A percentile compares a stretch with the other conserved stretches of the same genome.
These are phyloP conservation scores for Pseudogymnoascus sp. DNA, from an alignment of 2,329 filamentous ascomycete genomes.

Conservation along the genomic window DNA sequence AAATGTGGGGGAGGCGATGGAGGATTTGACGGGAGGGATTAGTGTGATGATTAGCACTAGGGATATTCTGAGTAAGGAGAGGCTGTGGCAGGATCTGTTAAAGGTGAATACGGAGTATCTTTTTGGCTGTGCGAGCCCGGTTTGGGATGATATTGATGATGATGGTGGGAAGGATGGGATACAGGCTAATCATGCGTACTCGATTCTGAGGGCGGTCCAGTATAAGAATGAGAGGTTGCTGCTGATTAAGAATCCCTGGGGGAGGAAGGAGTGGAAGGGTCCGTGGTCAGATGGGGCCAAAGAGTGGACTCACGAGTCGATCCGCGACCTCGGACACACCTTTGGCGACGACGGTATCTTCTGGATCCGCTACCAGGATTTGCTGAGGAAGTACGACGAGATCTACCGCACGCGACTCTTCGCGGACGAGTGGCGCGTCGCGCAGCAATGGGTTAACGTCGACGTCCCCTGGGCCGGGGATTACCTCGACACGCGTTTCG, in stretches of 20 bases:
- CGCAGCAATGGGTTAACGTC: slow-evolving; percentile 53
- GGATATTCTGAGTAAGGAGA: slow-evolving; percentile 68
- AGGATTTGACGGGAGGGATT: slow-evolving; percentile 58
- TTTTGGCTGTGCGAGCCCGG: slow-evolving; percentile 53
- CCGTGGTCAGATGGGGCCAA: slow-evolving; percentile 50
- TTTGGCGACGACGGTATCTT: slow-evolving; percentile 56
- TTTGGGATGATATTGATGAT: slow-evolving; percentile 31
- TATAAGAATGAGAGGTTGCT: slow-evolving; percentile 47
- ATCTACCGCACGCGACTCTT: slow-evolving; percentile 56
- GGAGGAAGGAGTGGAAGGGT: slow-evolving; percentile 50
- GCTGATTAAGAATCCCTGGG: slow-evolving; percentile 48
- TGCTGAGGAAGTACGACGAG: slow-evolving; percentile 51
- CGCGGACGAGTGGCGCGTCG: slow-evolving; percentile 48
- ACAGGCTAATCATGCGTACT: slow-evolving; percentile 51
- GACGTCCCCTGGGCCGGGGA: slow-evolving; percentile 52
- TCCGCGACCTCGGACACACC: slow-evolving; percentile 48
- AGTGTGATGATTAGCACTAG: slow-evolving; percentile 59
- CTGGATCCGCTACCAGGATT: slow-evolving; percentile 55
- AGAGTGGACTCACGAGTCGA: slow-evolving; percentile 52
- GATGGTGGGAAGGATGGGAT: slow-evolving; percentile 38
- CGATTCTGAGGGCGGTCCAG: slow-evolving; percentile 47
- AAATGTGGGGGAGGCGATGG: slow-evolving; percentile 47
- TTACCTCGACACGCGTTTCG: slow-evolving; percentile 53
- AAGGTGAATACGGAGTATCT: slow-evolving; percentile 74
- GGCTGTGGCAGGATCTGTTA: slow-evolving; percentile 73